phyloP scores from a whole-genome alignment of 78 protist species.

The Dictyostelium discoideum region DNA sequence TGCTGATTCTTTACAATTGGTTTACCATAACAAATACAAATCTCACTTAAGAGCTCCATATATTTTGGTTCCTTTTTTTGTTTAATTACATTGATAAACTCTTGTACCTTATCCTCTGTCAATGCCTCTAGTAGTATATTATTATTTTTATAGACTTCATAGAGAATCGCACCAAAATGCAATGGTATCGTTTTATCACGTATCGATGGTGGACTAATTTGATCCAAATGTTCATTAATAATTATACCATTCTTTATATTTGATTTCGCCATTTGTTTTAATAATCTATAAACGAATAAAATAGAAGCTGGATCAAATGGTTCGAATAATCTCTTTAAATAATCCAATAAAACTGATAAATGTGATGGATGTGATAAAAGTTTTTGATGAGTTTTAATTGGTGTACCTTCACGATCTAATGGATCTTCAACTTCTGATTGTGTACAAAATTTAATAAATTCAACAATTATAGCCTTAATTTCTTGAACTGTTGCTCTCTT shows the following conservation, averaged over 20 bases:
- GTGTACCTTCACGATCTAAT: conserved; percentile 72
- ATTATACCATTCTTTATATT: conserved; percentile 53
- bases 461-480: conserved; percentile 25
- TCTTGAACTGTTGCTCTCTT: conserved; percentile 33
- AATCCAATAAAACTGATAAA: conserved; percentile 9
- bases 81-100: conserved; percentile 36
- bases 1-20: conserved; percentile 77
- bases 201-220: conserved; percentile 5
- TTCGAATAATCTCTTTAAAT: conserved; percentile 10
- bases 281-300: conserved; percentile 14
- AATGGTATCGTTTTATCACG: conserved; percentile 9
- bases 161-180: conserved; percentile 24
- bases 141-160: conserved; percentile 60
- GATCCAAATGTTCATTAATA: conserved; percentile 15
- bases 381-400: conserved; percentile 65
- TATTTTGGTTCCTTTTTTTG: conserved; percentile 36
- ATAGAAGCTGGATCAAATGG: conserved; percentile 7
- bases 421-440: conserved; percentile 73
- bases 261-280: conserved; percentile 44
- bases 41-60: conserved; percentile 60
- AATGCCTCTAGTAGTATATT: conserved; percentile 54
- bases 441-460: conserved; percentile 75
- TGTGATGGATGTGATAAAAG: conserved; percentile 22
- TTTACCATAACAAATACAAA: conserved; percentile 45
- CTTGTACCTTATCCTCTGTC: conserved; percentile 30